A percentile compares a stretch with the other conserved stretches of the same genome.
Evolutionary conservation across 352 stramenopile species (phyloP).

Genomic region (Bremia lactucae): DNA sequence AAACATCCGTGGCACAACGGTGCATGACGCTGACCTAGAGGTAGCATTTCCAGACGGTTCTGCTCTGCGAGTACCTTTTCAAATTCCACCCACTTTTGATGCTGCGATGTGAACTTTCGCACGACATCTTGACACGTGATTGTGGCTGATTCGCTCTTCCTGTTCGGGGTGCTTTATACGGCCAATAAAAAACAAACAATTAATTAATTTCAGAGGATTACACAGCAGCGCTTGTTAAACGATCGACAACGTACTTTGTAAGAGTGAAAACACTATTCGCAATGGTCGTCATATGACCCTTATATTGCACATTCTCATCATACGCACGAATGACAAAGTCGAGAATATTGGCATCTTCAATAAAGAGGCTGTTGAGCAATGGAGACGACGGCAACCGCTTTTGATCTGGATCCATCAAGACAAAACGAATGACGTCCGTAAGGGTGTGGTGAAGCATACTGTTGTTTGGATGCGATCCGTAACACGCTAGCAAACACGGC

Average conservation of each 20-base stretch:
- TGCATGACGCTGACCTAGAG: conserved; percentile 69
- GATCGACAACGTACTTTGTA: conserved; percentile 54
- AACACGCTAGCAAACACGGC: conserved; percentile 72
- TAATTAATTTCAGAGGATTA: no score
- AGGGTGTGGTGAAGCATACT: conserved; percentile 79
- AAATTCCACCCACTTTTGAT: conserved; percentile 68
- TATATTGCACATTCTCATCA: conserved; percentile 71
- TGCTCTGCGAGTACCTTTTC: conserved; percentile 63
- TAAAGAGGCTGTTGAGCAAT: conserved; percentile 71
- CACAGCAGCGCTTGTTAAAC: no score
- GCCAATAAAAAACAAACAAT: not conserved
- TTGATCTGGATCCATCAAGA: conserved; percentile 76
- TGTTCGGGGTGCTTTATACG: conserved; percentile 46
- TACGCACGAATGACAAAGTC: conserved; percentile 79
- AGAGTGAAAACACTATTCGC: conserved; percentile 85
- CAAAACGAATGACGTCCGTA: conserved; percentile 79
- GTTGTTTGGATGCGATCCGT: conserved; percentile 68
- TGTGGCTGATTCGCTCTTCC: conserved; percentile 33
- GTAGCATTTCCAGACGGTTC: conserved; percentile 73
- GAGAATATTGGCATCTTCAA: conserved; percentile 55
- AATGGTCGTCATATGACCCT: conserved; percentile 83
- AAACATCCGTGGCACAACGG: conserved; percentile 74
- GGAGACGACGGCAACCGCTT: conserved; percentile 70
- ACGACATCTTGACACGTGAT: conserved; percentile 77
- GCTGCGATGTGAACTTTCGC: conserved; percentile 56